Evolutionary conservation across 768 basidiomycete genomes (phyloP), one percentile per base, ranked within the genome.

Genomic region (Boletus vinaceobasis): DNA sequence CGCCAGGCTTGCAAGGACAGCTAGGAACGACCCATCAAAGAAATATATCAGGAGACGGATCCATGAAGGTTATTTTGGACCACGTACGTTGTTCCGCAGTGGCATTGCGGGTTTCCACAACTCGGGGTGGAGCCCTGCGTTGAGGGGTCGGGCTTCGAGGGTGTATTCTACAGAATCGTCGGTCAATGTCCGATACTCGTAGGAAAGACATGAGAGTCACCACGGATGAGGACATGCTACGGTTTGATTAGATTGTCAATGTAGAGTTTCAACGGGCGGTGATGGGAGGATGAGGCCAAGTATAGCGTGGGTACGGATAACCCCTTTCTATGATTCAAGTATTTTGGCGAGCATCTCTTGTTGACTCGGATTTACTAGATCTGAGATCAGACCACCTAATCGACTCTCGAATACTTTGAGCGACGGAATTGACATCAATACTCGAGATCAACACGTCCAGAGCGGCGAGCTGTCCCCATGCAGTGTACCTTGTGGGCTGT

Each of bases 61-160:
- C 8, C 15, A 6, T 4, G 11, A 1, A 29, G 19, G 1, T 11
- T 13, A 2, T 3, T 15, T 15, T 31, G 11, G 26, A 31, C 5
- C 1, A 60, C 64, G 48, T n/a, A 60, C 64, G 32, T 56, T 11
- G 54, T 17, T 44, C 57, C 63, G 51, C 63, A 65, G 1, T 31
- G 5, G 56, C 60, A 62, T 8, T 43, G 52, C 29, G 54, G 56
- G 26, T 65, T 63, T 44, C 64, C 61, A 31, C 64, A 65, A 36
- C 43, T 50, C 29, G 60, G 49, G n/a, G 44, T 45, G 9, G 48
- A 2, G 0, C 39, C 57, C 50, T 58, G 56, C 31, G 48, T 55
- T 0, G 48, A 43, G 4, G 43, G n/a, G 8, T 43, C 23, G 5
- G 50, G 56, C 36, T 54, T 45, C 4, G 53, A 36, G 11, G 61